A percentile compares a stretch with the other conserved stretches of the same genome.
These are phyloP conservation scores for Pseudogymnoascus sp. DNA, from an alignment of 2,329 filamentous ascomycete species.

Conservation along the genomic window DNA sequence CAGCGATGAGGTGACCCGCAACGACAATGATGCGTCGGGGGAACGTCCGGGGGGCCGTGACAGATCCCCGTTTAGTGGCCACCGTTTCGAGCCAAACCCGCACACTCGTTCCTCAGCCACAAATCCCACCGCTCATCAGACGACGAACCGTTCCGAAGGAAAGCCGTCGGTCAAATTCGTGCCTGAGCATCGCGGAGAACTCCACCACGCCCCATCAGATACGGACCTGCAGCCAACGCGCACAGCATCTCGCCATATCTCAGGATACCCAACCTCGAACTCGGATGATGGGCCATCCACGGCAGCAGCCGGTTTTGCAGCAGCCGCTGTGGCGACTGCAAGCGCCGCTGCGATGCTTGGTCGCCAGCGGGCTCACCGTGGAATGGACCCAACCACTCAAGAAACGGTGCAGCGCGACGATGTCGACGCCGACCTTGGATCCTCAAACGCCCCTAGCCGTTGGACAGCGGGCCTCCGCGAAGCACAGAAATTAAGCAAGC, in stretches of 20 bases:
- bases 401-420: no score
- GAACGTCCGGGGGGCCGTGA: no score
- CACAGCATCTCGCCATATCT: background rate
- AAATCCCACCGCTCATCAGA: background rate
- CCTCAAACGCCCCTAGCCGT: no score
- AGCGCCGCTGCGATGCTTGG: slow-evolving; percentile 52
- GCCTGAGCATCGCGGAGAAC: background rate
- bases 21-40: no score
- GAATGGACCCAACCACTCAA: no score
- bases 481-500: no score
- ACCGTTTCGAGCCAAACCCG: background rate
- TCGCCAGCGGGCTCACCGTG: slow-evolving; percentile 34
- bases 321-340: slow-evolving; percentile 54
- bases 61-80: background rate
- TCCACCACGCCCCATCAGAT: background rate
- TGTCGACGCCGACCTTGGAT: no score
- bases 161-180: background rate
- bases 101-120: background rate
- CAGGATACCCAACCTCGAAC: no score
- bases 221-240: no score
- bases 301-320: slow-evolving; percentile 35
- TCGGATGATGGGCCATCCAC: no score
- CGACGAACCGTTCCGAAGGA: background rate
- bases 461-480: no score
- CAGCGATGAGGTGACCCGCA: no score